phyloP scores from a whole-genome alignment of 2,329 filamentous ascomycete genomes.

The Pestalotiopsis sp. region DNA sequence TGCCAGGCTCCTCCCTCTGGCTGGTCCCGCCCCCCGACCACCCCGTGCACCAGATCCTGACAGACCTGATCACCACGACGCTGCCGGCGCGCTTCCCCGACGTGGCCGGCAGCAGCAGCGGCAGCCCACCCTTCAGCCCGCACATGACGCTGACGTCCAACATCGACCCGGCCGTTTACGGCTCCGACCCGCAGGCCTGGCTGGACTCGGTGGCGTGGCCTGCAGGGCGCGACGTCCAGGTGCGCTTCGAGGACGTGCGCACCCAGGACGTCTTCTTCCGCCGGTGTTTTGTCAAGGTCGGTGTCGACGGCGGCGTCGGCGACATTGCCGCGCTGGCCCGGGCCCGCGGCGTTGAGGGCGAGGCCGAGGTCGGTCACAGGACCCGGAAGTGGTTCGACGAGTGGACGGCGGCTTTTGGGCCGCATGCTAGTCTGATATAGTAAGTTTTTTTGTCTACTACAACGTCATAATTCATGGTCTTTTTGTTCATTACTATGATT shows the following conservation, averaged over 20 bases:
- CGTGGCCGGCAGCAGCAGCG: conserved; percentile 13
- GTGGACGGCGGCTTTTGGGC: conserved; percentile 29
- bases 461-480: not conserved
- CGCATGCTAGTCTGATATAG: conserved; percentile 36
- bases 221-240: conserved; percentile 8
- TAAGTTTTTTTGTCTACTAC: conserved; percentile 20
- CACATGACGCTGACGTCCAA: conserved; percentile 33
- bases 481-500: not conserved
- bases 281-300: conserved; percentile 29
- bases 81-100: conserved; percentile 27
- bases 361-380: conserved; percentile 13
- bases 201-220: conserved; percentile 27
- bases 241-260: conserved; percentile 22
- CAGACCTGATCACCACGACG: conserved; percentile 12
- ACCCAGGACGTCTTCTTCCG: conserved; percentile 30
- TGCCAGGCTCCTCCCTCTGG: conserved; percentile 35
- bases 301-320: conserved; percentile 19
- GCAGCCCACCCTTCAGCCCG: conserved; percentile 24
- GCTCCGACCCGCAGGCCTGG: conserved; percentile 27
- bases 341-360: conserved; percentile 25
- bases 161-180: conserved; percentile 24
- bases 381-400: conserved; percentile 22
- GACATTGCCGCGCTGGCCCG: conserved; percentile 26
- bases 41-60: conserved; percentile 19
- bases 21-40: conserved; percentile 28